Conservation (phyloP, 805 yeast species). For the Wickerhamiella shivajii region DNA sequence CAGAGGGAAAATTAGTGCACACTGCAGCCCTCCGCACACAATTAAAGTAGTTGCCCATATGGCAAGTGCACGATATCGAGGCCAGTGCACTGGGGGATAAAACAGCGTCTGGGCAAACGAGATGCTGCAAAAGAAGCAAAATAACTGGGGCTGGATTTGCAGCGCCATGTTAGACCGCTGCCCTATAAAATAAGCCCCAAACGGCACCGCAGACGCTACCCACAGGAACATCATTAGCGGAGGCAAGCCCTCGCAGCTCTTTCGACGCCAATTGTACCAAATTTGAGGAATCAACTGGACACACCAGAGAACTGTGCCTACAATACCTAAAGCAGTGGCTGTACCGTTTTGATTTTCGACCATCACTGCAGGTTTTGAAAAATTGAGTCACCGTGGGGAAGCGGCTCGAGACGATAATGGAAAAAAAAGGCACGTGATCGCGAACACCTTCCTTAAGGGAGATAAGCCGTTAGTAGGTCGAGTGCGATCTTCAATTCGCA, state of each 20-base stretch:
- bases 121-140: conserved; percentile 51
- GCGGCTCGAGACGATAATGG: no score
- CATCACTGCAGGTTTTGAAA: no score
- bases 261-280: conserved; percentile 51
- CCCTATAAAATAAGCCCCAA: conserved; percentile 67
- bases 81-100: conserved; percentile 51
- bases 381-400: no score
- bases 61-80: conserved; percentile 16
- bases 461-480: no score
- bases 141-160: conserved; percentile 76
- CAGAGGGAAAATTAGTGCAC: conserved; percentile 59
- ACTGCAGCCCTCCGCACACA: conserved; percentile 44
- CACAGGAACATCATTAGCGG: conserved; percentile 79
- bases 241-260: conserved; percentile 77
- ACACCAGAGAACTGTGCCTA: conserved; percentile 90
- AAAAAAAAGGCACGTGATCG: no score
- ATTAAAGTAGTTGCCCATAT: conserved; percentile 25
- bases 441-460: no score
- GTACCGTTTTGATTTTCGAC: conserved; percentile 46
- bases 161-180: conserved; percentile 61
- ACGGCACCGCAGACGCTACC: conserved; percentile 70
- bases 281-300: conserved; percentile 81
- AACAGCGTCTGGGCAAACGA: conserved; percentile 55
- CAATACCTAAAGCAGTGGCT: conserved; percentile 47
- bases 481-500: no score